phyloP scores from a whole-genome alignment of 257 asterid genomes.

The Solanum tarijense region DNA sequence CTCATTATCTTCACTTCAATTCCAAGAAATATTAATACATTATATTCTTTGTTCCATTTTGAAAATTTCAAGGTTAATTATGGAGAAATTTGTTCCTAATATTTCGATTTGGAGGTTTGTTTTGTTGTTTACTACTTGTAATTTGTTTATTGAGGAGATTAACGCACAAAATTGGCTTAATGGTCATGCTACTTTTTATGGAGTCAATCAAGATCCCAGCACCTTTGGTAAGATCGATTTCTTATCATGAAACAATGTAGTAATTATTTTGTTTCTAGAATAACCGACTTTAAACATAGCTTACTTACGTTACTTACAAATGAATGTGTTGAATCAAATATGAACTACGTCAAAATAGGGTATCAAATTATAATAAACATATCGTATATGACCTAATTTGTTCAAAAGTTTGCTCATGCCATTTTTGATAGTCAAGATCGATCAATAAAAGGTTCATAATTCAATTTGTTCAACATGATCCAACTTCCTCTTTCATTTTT shows the following conservation, averaged over 20 bases:
- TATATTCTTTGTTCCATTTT: background rate
- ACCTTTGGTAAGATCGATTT: slow-evolving; percentile 66
- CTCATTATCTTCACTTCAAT: background rate
- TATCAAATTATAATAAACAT: background rate
- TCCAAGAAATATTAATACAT: background rate
- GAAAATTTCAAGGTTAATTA: background rate
- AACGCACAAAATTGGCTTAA: slow-evolving; percentile 33
- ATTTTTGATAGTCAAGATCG: background rate
- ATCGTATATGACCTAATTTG: background rate
- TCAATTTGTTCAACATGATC: background rate
- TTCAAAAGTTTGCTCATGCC: background rate
- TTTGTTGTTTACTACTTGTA: slow-evolving; percentile 8
- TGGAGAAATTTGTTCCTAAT: background rate
- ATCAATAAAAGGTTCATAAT: background rate
- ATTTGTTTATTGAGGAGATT: slow-evolving; percentile 13
- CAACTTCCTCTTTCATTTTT: background rate
- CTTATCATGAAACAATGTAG: too few species aligned
- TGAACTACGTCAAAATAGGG: accelerated
- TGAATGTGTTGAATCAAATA: background rate
- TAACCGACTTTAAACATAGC: too few species aligned
- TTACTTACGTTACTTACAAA: too few species aligned
- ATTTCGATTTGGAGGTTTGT: background rate
- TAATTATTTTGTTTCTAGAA: too few species aligned
- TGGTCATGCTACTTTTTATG: slow-evolving; percentile 63
- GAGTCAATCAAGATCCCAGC: slow-evolving; percentile 47